Evolutionary conservation across 371 early-diverging fungal genomes (phyloP), one percentile per base, ranked within the genome.

Genomic region (Nosema granulosis): DNA sequence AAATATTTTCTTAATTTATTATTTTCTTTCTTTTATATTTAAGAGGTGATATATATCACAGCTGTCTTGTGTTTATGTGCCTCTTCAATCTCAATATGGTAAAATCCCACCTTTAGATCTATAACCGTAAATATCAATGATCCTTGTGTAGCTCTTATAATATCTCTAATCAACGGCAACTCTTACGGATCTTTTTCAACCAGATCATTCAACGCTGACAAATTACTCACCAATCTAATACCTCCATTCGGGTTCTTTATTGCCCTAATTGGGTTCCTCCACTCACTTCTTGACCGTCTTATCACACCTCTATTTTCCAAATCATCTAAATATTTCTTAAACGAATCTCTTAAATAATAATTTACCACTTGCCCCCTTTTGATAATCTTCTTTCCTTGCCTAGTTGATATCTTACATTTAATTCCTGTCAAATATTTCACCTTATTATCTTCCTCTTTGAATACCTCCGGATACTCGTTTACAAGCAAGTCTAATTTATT

Each of bases 51-150:
- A n/a, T n/a, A n/a, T n/a, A n/a, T n/a, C n/a, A n/a, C n/a, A n/a
- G 76, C 79, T 26, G 80, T 79, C 38, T 79, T 79, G 18, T 72
- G 4, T 20, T 49, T 68, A 65, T 75, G 31, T 6, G 49, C 57
- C 52, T 75, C 69, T 28, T 18, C 34, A 26, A 75, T 68, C 28
- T 50, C 31, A 38, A 79, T 79, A 13, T 61, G 78, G 63, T 35
- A 68, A 57, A 50, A 79, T 56, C 3, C 79, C 22, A 78, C 79
- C 58, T 79, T 76, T 57, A 79, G 38, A 57, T 79, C 80, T 72
- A 79, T 16, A 11, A 68, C 22, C 51, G 79, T 69, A 22, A 79
- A 54, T 35, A 20, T 12, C 56, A 56, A 69, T 34, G 52, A 1
- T 3, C 78, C 77, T 57, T 74, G 20, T 62, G 26, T 57, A 12